phyloP scores from a whole-genome alignment of 1,284 basidiomycete genomes.

The Anthracocystis walkeri region DNA sequence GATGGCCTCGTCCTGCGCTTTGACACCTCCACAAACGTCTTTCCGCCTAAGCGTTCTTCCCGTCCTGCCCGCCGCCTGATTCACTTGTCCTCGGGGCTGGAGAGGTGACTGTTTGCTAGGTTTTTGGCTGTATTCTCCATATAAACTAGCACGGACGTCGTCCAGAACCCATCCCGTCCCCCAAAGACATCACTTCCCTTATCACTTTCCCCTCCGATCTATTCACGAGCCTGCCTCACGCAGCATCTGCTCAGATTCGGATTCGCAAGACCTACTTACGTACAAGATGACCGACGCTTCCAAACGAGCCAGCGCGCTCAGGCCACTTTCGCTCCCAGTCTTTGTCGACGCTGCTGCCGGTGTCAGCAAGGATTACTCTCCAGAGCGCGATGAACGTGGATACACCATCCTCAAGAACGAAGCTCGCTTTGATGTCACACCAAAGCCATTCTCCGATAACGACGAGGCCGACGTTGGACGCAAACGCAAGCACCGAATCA shows the following conservation, averaged over 20 bases:
- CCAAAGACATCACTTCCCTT: background rate
- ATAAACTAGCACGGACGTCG: background rate
- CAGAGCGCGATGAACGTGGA: conserved; percentile 45
- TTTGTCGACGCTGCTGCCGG: conserved; percentile 42
- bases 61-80: background rate
- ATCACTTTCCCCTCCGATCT: background rate
- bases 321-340: conserved; percentile 33
- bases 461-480: conserved; percentile 41
- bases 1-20: background rate
- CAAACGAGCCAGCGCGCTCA: conserved; percentile 29
- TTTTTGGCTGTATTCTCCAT: background rate
- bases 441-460: conserved; percentile 40
- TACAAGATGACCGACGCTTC: conserved; percentile 26
- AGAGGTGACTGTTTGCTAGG: background rate
- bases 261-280: background rate
- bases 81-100: background rate
- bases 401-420: conserved; percentile 47
- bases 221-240: background rate
- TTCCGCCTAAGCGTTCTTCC: background rate
- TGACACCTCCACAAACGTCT: conserved; percentile 10
- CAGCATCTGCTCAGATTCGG: background rate
- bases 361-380: conserved; percentile 28
- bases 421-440: conserved; percentile 45
- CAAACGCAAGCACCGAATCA: conserved; percentile 35
- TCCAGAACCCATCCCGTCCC: background rate